Conservation (phyloP, 2,329 filamentous ascomycete species). For the Fusarium transvaalense region DNA sequence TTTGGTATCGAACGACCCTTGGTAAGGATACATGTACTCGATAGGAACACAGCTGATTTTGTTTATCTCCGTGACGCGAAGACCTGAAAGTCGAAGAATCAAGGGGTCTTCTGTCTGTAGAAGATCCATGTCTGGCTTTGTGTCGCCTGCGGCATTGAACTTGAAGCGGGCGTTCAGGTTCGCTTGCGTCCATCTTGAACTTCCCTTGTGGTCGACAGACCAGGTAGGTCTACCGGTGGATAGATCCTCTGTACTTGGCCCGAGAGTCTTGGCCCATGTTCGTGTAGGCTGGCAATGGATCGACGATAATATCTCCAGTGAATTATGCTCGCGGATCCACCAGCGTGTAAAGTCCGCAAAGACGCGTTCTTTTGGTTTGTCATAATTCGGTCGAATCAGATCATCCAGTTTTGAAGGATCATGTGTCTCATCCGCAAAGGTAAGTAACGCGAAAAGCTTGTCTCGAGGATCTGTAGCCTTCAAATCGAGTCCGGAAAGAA, state of each 20-base stretch:
- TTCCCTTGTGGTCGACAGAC: slow-evolving; percentile 26
- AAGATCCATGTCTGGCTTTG: slow-evolving; percentile 8
- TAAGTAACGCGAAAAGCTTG: slow-evolving; percentile 32
- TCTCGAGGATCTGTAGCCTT: slow-evolving; percentile 36
- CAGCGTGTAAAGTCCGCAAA: slow-evolving; percentile 40
- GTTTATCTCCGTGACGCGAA: slow-evolving; percentile 9
- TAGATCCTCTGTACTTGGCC: accelerated
- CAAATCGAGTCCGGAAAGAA: slow-evolving; percentile 32
- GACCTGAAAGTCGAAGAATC: slow-evolving; percentile 5
- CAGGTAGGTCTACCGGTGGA: slow-evolving; percentile 5
- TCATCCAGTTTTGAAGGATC: slow-evolving; percentile 13
- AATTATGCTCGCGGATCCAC: slow-evolving; percentile 34
- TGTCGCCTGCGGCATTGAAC: slow-evolving; percentile 22
- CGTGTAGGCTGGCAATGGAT: slow-evolving; percentile 31
- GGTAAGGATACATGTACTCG: slow-evolving; percentile 29
- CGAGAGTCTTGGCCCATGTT: slow-evolving; percentile 24
- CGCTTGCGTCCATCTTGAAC: slow-evolving; percentile 19
- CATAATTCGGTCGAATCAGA: slow-evolving; percentile 33
- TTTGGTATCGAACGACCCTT: background rate
- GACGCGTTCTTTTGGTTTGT: slow-evolving; percentile 22
- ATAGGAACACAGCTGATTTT: slow-evolving; percentile 21
- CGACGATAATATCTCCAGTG: slow-evolving; percentile 18
- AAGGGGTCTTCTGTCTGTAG: background rate
- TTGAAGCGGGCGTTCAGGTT: slow-evolving; percentile 21
- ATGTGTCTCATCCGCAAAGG: slow-evolving; percentile 35